phyloP scores from a whole-genome alignment of 169 alveolate species.

The Cryptosporidium baileyi region DNA sequence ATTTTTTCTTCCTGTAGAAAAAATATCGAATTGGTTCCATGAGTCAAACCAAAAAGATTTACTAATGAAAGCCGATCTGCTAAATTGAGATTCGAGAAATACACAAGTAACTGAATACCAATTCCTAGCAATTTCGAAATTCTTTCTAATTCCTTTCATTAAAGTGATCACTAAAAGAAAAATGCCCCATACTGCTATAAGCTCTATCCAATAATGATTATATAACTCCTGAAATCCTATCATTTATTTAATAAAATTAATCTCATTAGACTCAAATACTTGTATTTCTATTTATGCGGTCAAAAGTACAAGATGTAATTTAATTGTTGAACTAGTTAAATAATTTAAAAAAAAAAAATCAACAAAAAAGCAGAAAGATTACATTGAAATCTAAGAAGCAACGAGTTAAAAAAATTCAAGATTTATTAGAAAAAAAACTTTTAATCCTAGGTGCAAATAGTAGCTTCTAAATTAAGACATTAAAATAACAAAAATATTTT shows the following conservation, averaged over 20 bases:
- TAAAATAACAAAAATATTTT: background rate
- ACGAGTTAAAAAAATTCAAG: background rate
- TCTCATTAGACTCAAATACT: background rate
- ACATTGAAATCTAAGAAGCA: background rate
- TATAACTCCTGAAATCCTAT: background rate
- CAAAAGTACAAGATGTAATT: no score
- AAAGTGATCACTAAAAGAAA: background rate
- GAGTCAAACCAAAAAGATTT: slow-evolving; percentile 66
- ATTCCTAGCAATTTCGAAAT: background rate
- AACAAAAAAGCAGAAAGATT: background rate
- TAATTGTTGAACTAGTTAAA: no score
- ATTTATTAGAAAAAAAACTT: background rate
- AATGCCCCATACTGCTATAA: slow-evolving; percentile 24
- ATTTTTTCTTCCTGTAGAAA: slow-evolving; percentile 49
- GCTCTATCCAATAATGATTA: slow-evolving; percentile 8
- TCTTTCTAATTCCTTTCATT: slow-evolving; percentile 32
- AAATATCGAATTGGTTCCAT: slow-evolving; percentile 59
- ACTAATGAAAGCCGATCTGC: slow-evolving; percentile 27
- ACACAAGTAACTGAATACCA: background rate
- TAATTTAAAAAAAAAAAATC: no score
- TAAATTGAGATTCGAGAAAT: slow-evolving; percentile 33
- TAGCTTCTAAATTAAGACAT: no score
- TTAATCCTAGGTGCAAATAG: background rate
- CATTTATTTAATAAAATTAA: background rate
- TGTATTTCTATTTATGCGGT: no score